phyloP scores from a whole-genome alignment of 495 filamentous ascomycete species.

The Penicillium alfredii region DNA sequence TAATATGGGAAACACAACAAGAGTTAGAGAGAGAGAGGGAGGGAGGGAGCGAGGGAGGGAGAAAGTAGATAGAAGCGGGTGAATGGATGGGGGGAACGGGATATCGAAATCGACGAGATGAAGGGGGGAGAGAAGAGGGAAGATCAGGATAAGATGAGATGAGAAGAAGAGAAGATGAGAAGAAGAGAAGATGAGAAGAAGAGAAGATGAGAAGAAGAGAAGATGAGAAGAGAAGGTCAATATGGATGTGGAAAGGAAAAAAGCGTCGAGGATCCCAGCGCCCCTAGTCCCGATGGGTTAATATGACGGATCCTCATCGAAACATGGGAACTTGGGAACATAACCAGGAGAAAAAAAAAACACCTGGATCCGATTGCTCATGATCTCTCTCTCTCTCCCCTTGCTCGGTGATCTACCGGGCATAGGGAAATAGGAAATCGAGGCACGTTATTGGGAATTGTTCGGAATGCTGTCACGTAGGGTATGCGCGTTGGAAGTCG shows the following conservation, averaged over 20 bases:
- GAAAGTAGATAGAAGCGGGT: constrained; percentile 10
- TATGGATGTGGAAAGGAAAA: constrained; percentile 18
- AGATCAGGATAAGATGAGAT: constrained; percentile 10
- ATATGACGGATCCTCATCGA: constrained; percentile 51
- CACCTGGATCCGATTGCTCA: constrained; percentile 7
- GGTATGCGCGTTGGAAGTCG: constrained; percentile 5
- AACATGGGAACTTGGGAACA: too few species aligned
- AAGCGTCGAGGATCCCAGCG: constrained; percentile 38
- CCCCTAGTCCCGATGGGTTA: constrained; percentile 46
- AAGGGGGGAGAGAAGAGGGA: not conserved
- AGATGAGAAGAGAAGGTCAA: constrained; percentile 19
- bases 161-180: constrained; percentile 12
- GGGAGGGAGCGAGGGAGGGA: constrained; percentile 4
- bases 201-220: constrained; percentile 16
- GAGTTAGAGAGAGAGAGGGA: constrained; percentile 1
- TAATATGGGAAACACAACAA: too few species aligned
- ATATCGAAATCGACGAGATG: not conserved
- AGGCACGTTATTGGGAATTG: not conserved
- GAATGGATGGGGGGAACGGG: not conserved
- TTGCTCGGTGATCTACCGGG: constrained; percentile 3
- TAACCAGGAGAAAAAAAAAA: constrained; percentile 17
- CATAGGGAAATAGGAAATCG: not conserved
- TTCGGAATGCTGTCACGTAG: constrained; percentile 23
- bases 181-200: constrained; percentile 14
- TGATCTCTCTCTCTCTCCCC: constrained; percentile 10